These are phyloP conservation scores for Flaveria brownii DNA, from an alignment of 129 eudicot species.

Conservation along the genomic window DNA sequence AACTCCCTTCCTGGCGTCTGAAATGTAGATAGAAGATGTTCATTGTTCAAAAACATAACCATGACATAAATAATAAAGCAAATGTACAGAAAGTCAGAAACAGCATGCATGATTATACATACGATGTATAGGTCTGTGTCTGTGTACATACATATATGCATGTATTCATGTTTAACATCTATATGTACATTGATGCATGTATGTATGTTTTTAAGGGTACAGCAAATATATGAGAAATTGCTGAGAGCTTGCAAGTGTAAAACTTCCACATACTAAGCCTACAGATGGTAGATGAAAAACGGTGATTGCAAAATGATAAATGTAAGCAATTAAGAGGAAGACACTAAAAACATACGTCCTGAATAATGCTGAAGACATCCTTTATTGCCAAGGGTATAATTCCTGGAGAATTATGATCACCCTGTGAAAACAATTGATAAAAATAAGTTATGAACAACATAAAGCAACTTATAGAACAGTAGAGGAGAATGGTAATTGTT, in stretches of 20 bases:
- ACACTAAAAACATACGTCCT: slow-evolving; percentile 68
- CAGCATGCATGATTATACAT: not conserved
- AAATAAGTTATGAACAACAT: slow-evolving; percentile 18
- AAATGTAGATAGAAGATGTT: slow-evolving; percentile 32
- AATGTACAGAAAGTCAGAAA: not conserved
- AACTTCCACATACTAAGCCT: slow-evolving; percentile 21
- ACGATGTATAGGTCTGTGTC: not conserved
- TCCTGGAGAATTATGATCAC: slow-evolving; percentile 95
- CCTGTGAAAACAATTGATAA: slow-evolving; percentile 57
- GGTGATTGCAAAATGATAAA: not conserved
- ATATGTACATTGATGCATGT: not conserved
- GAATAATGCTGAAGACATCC: slow-evolving; percentile 98
- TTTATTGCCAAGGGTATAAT: slow-evolving; percentile 98
- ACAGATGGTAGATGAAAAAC: slow-evolving; percentile 14
- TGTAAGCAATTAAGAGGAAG: not conserved
- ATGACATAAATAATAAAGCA: slow-evolving; percentile 12
- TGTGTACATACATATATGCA: not conserved
- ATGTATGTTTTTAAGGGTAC: not conserved
- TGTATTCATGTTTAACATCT: not conserved
- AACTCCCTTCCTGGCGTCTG: slow-evolving; percentile 99
- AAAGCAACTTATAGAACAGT: not conserved
- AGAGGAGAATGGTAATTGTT: no score
- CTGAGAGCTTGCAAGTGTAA: not conserved
- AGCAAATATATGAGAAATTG: slow-evolving; percentile 15
- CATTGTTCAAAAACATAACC: slow-evolving; percentile 18